Base-by-base conservation (phyloP, 2,329 filamentous ascomycete species). In the Talaromyces sp. region DNA sequence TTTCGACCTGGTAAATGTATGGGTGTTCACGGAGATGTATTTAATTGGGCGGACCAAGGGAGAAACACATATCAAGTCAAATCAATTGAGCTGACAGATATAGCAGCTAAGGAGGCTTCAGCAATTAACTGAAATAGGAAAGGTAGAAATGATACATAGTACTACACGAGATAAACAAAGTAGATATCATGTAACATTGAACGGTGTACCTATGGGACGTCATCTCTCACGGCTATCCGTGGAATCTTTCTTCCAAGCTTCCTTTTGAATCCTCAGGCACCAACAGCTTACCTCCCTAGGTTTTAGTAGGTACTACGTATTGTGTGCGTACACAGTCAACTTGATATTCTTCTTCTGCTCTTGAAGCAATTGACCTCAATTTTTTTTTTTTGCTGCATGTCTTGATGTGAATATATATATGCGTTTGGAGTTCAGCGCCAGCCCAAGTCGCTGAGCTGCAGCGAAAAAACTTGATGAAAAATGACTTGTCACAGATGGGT, bases 401-500 rank as follows among this genome's bases (percentile, higher is more conserved):
- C 27, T 31, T 31, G 7, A 5, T 31, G 27, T 31, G 27, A 6
- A 6, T 6, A 31, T 31, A 31, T 7, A 31, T 6, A 7, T 31
- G 17, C 50, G 13, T 35, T 54, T 35, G 50, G 35, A 5, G 11
- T 54, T 19, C 17, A 10, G 50, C 8, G 11, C 22, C 50, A 33
- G 33, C n/a, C n/a, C 41, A 50, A 8, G 47, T 15, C 11, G 17
- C 27, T 50, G 47, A 15, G 15, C 47, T 33, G 49, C 49, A 35
- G 27, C 15, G 52, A 39, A 56, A 56, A 56, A 56, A 22, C 52
- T 56, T 37, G 52, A 37, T 19, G n/a, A 33, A 56, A 56, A 56
- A 39, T 25, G 52, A 39, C 52, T 56, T 56, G 52, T 33, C 22
- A 39, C 33, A 56, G 52, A 56, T 56, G 52, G 52, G 52, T 56